Conservation (phyloP, 306 rosid genomes). For the Castanopsis chinensis region DNA sequence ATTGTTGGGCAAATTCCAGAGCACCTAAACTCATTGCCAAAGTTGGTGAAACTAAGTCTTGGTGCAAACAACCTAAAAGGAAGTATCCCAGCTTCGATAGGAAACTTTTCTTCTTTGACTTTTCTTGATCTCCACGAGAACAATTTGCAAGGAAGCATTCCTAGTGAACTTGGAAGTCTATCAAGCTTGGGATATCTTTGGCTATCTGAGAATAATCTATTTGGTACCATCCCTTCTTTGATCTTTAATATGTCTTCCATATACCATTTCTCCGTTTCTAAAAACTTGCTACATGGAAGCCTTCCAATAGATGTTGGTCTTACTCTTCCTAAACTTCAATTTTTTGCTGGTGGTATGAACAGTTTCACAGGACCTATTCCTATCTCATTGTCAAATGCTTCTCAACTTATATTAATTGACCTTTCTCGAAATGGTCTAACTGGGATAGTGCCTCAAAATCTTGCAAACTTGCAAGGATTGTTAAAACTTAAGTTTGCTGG, state of each 20-base stretch:
- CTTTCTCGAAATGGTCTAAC: slow-evolving; percentile 35
- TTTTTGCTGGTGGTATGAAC: slow-evolving; percentile 39
- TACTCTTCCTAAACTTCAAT: slow-evolving; percentile 41
- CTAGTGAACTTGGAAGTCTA: slow-evolving; percentile 28
- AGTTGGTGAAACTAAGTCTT: too few relatives aligned
- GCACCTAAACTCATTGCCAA: too few relatives aligned
- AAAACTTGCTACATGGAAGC: slow-evolving; percentile 38
- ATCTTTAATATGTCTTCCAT: slow-evolving; percentile 42
- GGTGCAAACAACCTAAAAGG: too few relatives aligned
- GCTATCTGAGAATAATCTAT: slow-evolving; percentile 22
- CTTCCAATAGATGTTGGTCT: slow-evolving; percentile 43
- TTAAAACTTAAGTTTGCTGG: slow-evolving; percentile 26
- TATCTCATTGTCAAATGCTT: slow-evolving; percentile 39
- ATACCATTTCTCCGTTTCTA: slow-evolving; percentile 22
- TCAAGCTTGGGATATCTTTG: slow-evolving; percentile 15
- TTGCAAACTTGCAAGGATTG: slow-evolving; percentile 25
- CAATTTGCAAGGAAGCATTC: slow-evolving; percentile 42
- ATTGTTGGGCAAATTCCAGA: too few relatives aligned
- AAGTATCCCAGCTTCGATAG: too few relatives aligned
- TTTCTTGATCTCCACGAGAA: slow-evolving; percentile 5
- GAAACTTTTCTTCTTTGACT: slow-evolving; percentile 23
- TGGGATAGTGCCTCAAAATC: slow-evolving; percentile 44
- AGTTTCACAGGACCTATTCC: slow-evolving; percentile 42
- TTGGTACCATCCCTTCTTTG: slow-evolving; percentile 35
- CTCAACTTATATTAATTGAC: slow-evolving; percentile 36